Base-by-base conservation (phyloP, 495 filamentous ascomycete species). In the Trichoderma orchidacearum region DNA sequence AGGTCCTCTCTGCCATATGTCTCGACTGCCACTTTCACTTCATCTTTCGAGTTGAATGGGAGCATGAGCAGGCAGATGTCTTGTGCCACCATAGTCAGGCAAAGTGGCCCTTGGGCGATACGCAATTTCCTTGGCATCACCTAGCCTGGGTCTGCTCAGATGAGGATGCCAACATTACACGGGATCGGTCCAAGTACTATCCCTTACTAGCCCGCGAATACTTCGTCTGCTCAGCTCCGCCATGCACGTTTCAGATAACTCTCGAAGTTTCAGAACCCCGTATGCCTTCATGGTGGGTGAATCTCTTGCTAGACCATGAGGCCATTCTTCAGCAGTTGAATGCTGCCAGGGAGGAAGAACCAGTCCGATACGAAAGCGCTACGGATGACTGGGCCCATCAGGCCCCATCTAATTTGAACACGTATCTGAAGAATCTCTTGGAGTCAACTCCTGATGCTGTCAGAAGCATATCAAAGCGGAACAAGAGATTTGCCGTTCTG, bases 401-500 rank as follows among this genome's bases (percentile, higher is more conserved):
- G 4, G 73, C 83, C 0, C 66, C 85, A 25, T 61, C 71, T 21
- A 83, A 79, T 23, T 68, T 90, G 32, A 74, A 75, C 27, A 71
- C 70, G 48, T 90, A 90, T 62, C 64, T 90, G 27, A 68, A 59
- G 6, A 85, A 90, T 61, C 72, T 82, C 7, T 68, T 88, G 51
- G 56, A 50, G 11, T 6, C 23, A 17, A 25, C 17, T 3, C 45
- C 56, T 15, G 30, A 55, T n/a, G 15, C 30, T 8, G 63, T 75
- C 30, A 82, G 80, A 64, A 61, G 68, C 21, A 87, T 92, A 55
- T 77, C 81, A 3, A 74, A 76, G 13, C 68, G 78, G 7, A 91
- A 91, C 68, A 90, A 88, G 66, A 78, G 77, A 15, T 94, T 89
- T 61, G 71, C 80, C 53, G 72, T 83, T 13, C 78, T 82, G 36